Percentiles rank a stretch among this genome's conserved stretches.
These are phyloP conservation scores for Globisporangium orthogonon DNA, from an alignment of 352 stramenopile species.

Conservation along the genomic window DNA sequence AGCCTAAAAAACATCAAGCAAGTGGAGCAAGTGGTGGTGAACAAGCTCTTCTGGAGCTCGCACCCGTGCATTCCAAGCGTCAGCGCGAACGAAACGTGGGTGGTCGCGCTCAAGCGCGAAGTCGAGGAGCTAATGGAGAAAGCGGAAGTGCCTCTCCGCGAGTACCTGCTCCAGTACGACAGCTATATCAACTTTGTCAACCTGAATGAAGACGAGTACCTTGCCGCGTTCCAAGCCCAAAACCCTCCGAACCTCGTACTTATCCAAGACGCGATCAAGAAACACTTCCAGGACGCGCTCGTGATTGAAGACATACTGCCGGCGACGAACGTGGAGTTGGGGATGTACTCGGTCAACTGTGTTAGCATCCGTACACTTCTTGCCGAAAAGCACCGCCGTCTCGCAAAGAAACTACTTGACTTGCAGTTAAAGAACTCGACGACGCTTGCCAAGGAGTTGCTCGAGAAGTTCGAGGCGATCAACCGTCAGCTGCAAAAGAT, in stretches of 20 bases:
- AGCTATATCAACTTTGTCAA: conserved; percentile 87
- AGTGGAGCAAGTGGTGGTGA: conserved; percentile 91
- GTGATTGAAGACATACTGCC: conserved; percentile 55
- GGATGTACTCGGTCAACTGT: conserved; percentile 82
- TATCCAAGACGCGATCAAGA: conserved; percentile 75
- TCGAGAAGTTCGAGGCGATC: conserved; percentile 81
- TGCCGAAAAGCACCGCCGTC: conserved; percentile 68
- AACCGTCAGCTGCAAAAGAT: conserved; percentile 82
- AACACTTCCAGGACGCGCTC: conserved; percentile 56
- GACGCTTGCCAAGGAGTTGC: conserved; percentile 57
- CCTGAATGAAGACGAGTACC: conserved; percentile 85
- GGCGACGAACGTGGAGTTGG: conserved; percentile 60
- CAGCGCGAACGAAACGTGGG: conserved; percentile 84
- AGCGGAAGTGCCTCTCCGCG: conserved; percentile 41
- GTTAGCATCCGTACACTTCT: conserved; percentile 55
- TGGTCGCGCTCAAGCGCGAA: conserved; percentile 48
- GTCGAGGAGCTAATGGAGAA: conserved; percentile 55
- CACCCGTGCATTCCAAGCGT: conserved; percentile 85
- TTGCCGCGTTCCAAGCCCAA: conserved; percentile 65
- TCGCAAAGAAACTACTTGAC: conserved; percentile 70
- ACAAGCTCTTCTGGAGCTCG: conserved; percentile 93
- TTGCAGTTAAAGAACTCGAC: conserved; percentile 75
- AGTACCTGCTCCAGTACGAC: conserved; percentile 84
- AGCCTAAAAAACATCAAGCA: conserved; percentile 83
- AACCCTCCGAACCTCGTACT: conserved; percentile 61